Percentiles rank a stretch among this genome's conserved stretches.
These are phyloP conservation scores for Euclidium syriacum DNA, from an alignment of 345 rosid genomes.

Conservation along the genomic window DNA sequence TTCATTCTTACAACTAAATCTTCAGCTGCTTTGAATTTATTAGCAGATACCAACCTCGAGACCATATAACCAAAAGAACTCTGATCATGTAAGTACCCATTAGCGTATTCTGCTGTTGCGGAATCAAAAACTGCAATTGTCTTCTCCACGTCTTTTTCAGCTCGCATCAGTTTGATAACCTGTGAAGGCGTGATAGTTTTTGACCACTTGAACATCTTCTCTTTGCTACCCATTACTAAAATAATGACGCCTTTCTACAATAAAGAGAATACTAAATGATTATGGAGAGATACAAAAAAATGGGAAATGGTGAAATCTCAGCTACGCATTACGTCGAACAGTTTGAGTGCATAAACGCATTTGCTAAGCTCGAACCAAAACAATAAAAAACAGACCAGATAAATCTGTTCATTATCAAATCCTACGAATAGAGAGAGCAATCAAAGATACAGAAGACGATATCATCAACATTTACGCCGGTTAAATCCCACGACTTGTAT, in stretches of 20 bases:
- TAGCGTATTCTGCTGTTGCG: conserved; percentile 64
- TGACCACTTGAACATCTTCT: conserved; percentile 50
- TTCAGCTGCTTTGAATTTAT: background rate
- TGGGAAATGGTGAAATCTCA: background rate
- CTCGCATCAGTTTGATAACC: conserved; percentile 55
- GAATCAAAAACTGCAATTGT: conserved; percentile 52
- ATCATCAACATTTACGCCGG: no score
- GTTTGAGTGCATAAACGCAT: conserved; percentile 16
- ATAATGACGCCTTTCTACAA: conserved; percentile 1
- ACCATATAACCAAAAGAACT: conserved; percentile 46
- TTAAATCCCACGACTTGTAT: no score
- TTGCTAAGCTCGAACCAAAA: no score
- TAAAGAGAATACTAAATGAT: background rate
- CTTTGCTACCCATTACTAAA: conserved; percentile 33
- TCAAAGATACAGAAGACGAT: no score
- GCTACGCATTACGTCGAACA: conserved; percentile 36
- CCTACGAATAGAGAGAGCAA: no score
- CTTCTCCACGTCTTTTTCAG: conserved; percentile 57
- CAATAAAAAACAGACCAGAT: background rate
- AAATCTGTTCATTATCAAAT: no score
- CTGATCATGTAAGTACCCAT: conserved; percentile 45
- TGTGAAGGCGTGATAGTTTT: conserved; percentile 50
- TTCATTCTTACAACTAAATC: conserved; percentile 15
- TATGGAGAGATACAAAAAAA: background rate
- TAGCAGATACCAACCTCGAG: conserved; percentile 59